These are phyloP conservation scores for Aspergillaceae sp. DNA, from an alignment of 2,329 filamentous ascomycete genomes.

Conservation along the genomic window DNA sequence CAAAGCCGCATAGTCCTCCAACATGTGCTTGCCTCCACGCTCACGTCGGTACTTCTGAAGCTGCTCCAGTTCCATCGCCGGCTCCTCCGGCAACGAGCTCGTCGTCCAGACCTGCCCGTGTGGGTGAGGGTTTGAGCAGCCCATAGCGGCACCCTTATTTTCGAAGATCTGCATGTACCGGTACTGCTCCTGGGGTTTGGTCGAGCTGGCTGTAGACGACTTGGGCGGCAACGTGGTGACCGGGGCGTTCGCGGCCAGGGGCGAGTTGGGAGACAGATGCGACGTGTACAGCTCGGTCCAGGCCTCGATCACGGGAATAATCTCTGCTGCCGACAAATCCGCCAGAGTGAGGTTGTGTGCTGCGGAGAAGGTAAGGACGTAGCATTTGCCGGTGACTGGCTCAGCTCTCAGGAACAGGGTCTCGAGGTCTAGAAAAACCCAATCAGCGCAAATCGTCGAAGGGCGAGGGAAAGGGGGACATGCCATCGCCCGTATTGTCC, in stretches of 20 bases:
- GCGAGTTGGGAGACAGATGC: slow-evolving; percentile 65
- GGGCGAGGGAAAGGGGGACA: not conserved
- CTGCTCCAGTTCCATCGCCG: slow-evolving; percentile 66
- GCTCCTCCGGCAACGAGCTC: slow-evolving; percentile 83
- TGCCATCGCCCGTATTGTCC: slow-evolving; percentile 34
- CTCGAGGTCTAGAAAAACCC: slow-evolving; percentile 51
- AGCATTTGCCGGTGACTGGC: slow-evolving; percentile 88
- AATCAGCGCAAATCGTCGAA: too few species aligned
- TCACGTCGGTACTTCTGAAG: slow-evolving; percentile 68
- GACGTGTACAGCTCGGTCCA: slow-evolving; percentile 87
- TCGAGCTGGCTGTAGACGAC: slow-evolving; percentile 36
- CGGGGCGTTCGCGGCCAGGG: slow-evolving; percentile 45
- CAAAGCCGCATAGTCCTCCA: slow-evolving; percentile 78
- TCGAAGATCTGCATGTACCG: slow-evolving; percentile 99
- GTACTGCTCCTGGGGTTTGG: slow-evolving; percentile 63
- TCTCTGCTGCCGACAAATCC: slow-evolving; percentile 70
- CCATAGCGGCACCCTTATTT: slow-evolving; percentile 97
- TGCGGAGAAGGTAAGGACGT: slow-evolving; percentile 89
- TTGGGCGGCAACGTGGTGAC: slow-evolving; percentile 41
- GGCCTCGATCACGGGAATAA: slow-evolving; percentile 72
- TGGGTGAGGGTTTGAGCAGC: slow-evolving; percentile 95
- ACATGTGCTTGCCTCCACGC: slow-evolving; percentile 64
- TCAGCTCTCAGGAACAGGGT: slow-evolving; percentile 72
- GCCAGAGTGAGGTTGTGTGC: slow-evolving; percentile 87
- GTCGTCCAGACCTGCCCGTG: slow-evolving; percentile 97